Conservation (phyloP, 495 filamentous ascomycete genomes). For the Neurospora tetraspora region DNA sequence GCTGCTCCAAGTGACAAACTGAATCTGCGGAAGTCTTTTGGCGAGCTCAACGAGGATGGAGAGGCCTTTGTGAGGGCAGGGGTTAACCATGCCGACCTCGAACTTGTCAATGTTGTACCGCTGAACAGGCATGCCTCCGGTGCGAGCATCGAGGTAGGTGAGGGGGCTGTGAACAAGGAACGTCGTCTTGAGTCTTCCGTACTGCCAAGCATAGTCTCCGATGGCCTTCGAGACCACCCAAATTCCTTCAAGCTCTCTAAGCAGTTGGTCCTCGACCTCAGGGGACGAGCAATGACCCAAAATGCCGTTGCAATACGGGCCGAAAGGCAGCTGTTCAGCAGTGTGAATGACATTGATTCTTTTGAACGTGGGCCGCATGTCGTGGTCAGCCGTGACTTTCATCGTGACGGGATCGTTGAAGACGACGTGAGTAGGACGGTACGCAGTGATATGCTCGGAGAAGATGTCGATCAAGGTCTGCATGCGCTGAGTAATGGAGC, state of each 20-base stretch:
- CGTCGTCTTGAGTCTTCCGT: constrained; percentile 16
- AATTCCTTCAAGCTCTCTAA: constrained; percentile 19
- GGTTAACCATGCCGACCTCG: constrained; percentile 25
- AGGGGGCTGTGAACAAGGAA: constrained; percentile 16
- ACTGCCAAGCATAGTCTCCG: constrained; percentile 14
- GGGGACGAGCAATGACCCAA: constrained; percentile 19
- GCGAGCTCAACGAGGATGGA: constrained; percentile 18
- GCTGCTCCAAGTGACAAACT: constrained; percentile 24
- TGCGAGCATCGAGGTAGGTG: constrained; percentile 16
- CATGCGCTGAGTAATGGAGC: constrained; percentile 6
- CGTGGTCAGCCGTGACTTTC: constrained; percentile 14
- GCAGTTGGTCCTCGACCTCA: constrained; percentile 10
- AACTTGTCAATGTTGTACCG: constrained; percentile 20
- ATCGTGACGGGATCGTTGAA: constrained; percentile 26
- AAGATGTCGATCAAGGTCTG: constrained; percentile 9
- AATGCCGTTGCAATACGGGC: constrained; percentile 15
- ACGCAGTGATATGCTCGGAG: constrained; percentile 6
- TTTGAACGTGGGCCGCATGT: constrained; percentile 7
- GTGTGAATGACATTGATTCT: constrained; percentile 21
- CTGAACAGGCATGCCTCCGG: constrained; percentile 8
- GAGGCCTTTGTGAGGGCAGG: constrained; percentile 22
- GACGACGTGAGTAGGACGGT: constrained; percentile 21
- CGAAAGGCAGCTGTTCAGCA: constrained; percentile 24
- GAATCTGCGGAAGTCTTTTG: constrained; percentile 14
- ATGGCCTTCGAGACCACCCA: constrained; percentile 22